Evolutionary conservation across 495 filamentous ascomycete species (phyloP).

Genomic region (Penicillium goetzii): DNA sequence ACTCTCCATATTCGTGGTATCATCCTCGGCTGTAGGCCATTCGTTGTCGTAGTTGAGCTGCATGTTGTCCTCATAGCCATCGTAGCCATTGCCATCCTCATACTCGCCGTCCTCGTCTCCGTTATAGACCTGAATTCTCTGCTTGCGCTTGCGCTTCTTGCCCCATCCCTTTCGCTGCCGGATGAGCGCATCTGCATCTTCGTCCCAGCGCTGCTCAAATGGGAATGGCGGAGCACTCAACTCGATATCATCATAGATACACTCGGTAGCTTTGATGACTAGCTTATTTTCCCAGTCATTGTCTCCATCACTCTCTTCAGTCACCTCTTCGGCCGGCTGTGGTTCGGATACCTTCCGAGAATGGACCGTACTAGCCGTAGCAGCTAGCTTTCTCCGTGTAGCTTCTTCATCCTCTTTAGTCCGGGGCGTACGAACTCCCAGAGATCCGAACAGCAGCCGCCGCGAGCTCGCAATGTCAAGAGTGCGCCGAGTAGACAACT

Average conservation of each 20-base stretch:
- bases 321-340: conserved; percentile 23
- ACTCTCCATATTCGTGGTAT: conserved; percentile 11
- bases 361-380: conserved; percentile 34
- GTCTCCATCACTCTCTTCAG: conserved; percentile 36
- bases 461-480: conserved; percentile 68
- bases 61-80: conserved; percentile 35
- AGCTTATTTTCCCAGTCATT: conserved; percentile 75
- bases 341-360: conserved; percentile 25
- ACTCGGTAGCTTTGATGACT: conserved; percentile 76
- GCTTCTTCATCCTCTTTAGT: conserved; percentile 68
- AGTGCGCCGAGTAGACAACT: conserved; percentile 41
- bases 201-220: conserved; percentile 87
- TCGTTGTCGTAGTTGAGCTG: conserved; percentile 59
- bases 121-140: conserved; percentile 52
- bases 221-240: conserved; percentile 86
- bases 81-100: conserved; percentile 27
- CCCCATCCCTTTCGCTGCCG: conserved; percentile 42
- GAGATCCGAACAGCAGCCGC: conserved; percentile 70
- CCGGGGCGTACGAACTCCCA: conserved; percentile 70
- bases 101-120: conserved; percentile 36
- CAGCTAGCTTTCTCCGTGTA: conserved; percentile 59
- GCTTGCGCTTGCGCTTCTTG: conserved; percentile 62
- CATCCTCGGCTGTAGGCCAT: conserved; percentile 24
- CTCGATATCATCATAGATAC: conserved; percentile 70
- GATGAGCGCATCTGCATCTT: conserved; percentile 62